Percentiles rank a stretch among this genome's conserved stretches.
phyloP scores from a whole-genome alignment of 2,329 filamentous ascomycete species.

The Cladosporium colombiae region DNA sequence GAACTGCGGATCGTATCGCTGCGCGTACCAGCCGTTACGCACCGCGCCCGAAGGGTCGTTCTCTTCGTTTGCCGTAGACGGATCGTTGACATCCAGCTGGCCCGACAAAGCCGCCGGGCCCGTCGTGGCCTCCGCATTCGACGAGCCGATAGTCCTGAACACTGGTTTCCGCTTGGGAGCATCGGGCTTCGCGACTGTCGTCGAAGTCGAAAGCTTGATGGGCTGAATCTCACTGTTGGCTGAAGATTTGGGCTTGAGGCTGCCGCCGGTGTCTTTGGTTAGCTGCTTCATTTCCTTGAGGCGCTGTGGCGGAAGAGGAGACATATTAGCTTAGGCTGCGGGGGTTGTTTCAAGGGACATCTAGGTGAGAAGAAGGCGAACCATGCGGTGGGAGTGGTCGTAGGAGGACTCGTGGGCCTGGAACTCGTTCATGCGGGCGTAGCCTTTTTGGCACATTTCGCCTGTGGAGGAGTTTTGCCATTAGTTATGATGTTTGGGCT shows the following conservation, averaged over 20 bases:
- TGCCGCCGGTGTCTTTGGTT: constrained; percentile 69
- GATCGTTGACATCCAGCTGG: constrained; percentile 14
- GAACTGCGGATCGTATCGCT: constrained; percentile 11
- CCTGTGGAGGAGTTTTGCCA: constrained; percentile 41
- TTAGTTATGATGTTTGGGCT: background rate
- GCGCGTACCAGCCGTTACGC: constrained; percentile 11
- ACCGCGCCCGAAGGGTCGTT: constrained; percentile 17
- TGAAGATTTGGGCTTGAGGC: constrained; percentile 65
- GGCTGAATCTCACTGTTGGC: constrained; percentile 43
- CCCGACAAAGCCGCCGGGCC: constrained; percentile 11
- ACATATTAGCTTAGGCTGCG: background rate
- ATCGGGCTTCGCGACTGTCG: background rate
- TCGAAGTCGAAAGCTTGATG: constrained; percentile 6
- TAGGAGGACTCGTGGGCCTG: constrained; percentile 93
- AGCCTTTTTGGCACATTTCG: constrained; percentile 88
- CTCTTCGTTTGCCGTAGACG: constrained; percentile 16
- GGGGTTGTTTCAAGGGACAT: background rate
- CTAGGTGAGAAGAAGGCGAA: constrained; percentile 30
- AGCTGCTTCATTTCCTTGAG: constrained; percentile 86
- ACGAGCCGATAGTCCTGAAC: constrained; percentile 27
- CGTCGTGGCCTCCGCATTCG: background rate
- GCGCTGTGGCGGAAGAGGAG: constrained; percentile 44
- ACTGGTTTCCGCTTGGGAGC: constrained; percentile 34
- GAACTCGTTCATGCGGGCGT: constrained; percentile 92
- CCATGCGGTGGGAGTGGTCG: constrained; percentile 91